Conservation (phyloP, 331 rosid species). For the Dryas integrifolia region DNA sequence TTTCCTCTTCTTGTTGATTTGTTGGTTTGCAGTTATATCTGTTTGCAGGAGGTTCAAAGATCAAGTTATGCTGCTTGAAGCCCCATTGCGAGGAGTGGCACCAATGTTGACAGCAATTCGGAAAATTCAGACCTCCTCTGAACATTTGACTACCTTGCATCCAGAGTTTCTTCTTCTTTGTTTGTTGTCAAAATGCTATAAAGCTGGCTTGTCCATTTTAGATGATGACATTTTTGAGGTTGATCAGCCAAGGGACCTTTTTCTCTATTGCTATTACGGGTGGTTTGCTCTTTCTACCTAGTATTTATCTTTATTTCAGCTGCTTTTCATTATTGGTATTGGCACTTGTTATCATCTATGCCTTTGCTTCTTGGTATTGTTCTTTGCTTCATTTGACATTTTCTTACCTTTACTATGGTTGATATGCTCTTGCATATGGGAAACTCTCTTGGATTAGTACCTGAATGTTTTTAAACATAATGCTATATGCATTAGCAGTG, state of each 20-base stretch:
- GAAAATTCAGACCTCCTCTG: constrained; percentile 66
- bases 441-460: background rate
- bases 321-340: background rate
- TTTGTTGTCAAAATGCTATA: constrained; percentile 77
- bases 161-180: constrained; percentile 89
- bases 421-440: background rate
- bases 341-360: background rate
- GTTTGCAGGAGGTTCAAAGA: constrained; percentile 85
- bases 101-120: constrained; percentile 66
- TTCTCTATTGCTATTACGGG: constrained; percentile 96
- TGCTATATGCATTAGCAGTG: background rate
- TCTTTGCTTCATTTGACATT: background rate
- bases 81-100: constrained; percentile 80
- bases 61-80: constrained; percentile 61
- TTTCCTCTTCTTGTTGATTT: constrained; percentile 10
- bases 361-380: background rate
- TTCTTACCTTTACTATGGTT: background rate
- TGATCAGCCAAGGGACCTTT: constrained; percentile 84
- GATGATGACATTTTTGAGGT: constrained; percentile 73
- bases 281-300: constrained; percentile 28
- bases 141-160: constrained; percentile 76
- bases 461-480: background rate
- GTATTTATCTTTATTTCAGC: background rate
- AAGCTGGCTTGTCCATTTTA: constrained; percentile 70
- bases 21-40: constrained; percentile 50